Conservation (phyloP, 345 rosid species). For the Alliaria petiolata region DNA sequence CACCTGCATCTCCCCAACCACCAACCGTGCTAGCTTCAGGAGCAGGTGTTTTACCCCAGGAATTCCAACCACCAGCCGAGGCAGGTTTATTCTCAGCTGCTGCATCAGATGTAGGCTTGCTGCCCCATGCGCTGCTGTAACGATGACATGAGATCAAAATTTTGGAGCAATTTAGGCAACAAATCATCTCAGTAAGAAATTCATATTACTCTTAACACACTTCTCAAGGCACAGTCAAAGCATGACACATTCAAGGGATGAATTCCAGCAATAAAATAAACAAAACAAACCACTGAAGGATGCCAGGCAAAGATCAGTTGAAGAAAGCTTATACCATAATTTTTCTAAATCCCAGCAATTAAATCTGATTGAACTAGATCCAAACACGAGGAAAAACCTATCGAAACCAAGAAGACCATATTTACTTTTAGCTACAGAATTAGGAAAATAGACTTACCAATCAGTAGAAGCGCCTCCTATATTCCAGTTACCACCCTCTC, state of each 20-base stretch:
- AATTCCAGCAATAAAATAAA: neutral
- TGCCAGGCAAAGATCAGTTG: neutral
- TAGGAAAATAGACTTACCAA: conserved; percentile 38
- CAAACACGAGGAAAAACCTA: neutral
- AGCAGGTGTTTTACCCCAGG: conserved; percentile 52
- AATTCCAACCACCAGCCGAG: conserved; percentile 38
- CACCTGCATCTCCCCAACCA: conserved; percentile 47
- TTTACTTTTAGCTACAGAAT: neutral
- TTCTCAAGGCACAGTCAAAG: neutral
- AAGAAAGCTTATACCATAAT: neutral
- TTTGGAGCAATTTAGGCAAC: neutral
- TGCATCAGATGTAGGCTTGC: conserved; percentile 32
- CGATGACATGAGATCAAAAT: neutral
- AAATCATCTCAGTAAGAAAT: neutral
- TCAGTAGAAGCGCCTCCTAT: conserved; percentile 52
- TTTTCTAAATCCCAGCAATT: neutral
- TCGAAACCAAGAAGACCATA: neutral
- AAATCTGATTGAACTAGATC: neutral
- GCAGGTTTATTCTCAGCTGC: conserved; percentile 36
- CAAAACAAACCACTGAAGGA: neutral
- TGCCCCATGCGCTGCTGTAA: conserved; percentile 30
- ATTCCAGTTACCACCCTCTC: conserved; percentile 57
- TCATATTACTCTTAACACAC: neutral
- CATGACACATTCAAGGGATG: neutral
- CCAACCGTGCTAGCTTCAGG: conserved; percentile 35